Percentiles rank a stretch among this genome's conserved stretches.
Conservation (phyloP, 768 basidiomycete species). For the Lactarius vividus region DNA sequence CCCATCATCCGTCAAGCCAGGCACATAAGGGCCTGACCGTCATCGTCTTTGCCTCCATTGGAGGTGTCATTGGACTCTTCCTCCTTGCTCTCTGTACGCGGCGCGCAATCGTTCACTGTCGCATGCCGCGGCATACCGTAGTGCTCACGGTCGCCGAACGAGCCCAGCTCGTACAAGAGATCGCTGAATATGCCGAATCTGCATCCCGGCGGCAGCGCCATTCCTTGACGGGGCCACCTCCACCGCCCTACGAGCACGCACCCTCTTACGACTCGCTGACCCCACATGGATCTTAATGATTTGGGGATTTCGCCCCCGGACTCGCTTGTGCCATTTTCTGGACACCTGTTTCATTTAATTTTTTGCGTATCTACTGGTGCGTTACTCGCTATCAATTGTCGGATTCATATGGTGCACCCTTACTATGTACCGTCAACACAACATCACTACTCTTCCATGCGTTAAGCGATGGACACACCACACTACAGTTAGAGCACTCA, state of each 20-base stretch:
- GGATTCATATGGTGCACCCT: neutral
- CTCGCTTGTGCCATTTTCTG: neutral
- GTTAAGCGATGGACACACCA: neutral
- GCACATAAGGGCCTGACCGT: constrained; percentile 28
- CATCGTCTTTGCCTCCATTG: constrained; percentile 48
- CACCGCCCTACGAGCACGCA: constrained; percentile 52
- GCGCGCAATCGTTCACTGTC: constrained; percentile 43
- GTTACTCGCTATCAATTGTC: neutral
- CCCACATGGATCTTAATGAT: neutral
- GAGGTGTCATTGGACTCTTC: constrained; percentile 39
- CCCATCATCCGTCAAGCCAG: constrained; percentile 3
- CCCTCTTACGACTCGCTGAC: constrained; percentile 44
- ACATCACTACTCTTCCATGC: neutral
- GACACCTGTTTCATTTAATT: neutral
- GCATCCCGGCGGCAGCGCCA: constrained; percentile 30
- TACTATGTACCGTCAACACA: neutral
- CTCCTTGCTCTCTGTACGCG: constrained; percentile 41
- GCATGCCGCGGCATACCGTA: constrained; percentile 45
- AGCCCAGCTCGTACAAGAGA: constrained; percentile 50
- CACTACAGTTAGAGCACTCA: neutral
- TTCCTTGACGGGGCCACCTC: constrained; percentile 39
- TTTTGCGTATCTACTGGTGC: neutral
- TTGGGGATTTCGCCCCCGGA: constrained; percentile 22
- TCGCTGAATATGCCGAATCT: constrained; percentile 46
- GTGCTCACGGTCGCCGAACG: constrained; percentile 40